A percentile compares a stretch with the other conserved stretches of the same genome.
These are phyloP conservation scores for Candida methanosorbosa DNA, from an alignment of 805 yeast genomes.

Conservation along the genomic window DNA sequence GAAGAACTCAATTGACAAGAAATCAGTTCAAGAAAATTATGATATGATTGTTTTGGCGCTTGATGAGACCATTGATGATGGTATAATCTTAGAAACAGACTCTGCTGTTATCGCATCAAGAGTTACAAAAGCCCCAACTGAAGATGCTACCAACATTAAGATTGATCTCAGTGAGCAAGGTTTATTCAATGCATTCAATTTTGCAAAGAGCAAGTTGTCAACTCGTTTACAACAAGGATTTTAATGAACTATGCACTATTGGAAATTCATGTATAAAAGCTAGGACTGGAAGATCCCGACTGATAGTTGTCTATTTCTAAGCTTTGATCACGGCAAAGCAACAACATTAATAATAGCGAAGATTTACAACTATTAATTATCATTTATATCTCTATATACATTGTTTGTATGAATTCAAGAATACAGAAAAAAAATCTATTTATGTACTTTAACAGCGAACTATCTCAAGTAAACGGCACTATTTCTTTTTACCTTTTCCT, in stretches of 20 bases:
- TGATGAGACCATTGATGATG: slow-evolving; percentile 92
- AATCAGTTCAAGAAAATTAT: slow-evolving; percentile 69
- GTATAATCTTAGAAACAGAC: slow-evolving; percentile 85
- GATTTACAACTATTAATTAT: too few species aligned
- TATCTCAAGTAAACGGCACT: neutral
- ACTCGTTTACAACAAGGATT: slow-evolving; percentile 32
- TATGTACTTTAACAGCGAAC: neutral
- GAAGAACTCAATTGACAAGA: slow-evolving; percentile 64
- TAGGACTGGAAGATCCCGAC: too few species aligned
- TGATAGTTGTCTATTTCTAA: neutral
- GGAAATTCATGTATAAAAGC: neutral
- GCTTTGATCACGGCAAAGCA: neutral
- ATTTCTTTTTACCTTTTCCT: slow-evolving; percentile 15
- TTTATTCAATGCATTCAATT: slow-evolving; percentile 74
- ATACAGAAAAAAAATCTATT: neutral
- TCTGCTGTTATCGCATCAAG: slow-evolving; percentile 80
- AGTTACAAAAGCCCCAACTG: slow-evolving; percentile 79
- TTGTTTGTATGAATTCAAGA: neutral
- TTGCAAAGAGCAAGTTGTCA: slow-evolving; percentile 66
- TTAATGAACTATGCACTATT: slow-evolving; percentile 5
- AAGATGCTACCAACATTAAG: slow-evolving; percentile 49
- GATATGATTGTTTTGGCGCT: slow-evolving; percentile 81
- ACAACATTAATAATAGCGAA: too few species aligned
- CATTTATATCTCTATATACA: too few species aligned
- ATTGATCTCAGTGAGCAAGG: slow-evolving; percentile 70